Conservation (phyloP, 257 asterid genomes). For the Solanum piurae region DNA sequence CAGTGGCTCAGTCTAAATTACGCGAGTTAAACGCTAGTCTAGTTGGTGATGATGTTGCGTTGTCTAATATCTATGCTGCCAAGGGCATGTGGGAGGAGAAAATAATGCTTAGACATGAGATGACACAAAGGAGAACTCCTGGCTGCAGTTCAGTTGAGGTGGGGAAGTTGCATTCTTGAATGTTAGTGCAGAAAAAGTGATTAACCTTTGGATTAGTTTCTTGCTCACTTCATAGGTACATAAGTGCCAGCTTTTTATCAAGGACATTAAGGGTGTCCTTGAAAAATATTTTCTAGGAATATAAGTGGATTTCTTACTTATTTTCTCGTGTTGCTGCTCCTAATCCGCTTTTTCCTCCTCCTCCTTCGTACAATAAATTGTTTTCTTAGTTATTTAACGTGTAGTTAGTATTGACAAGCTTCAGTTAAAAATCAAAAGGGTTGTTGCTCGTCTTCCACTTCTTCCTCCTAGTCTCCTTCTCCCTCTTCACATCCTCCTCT, state of each 20-base stretch:
- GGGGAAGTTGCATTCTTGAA: conserved; percentile 1
- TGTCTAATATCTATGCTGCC: conserved; percentile 15
- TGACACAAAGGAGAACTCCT: conserved; percentile 10
- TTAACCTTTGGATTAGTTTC: background rate
- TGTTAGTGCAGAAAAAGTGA: background rate
- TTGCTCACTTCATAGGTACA: background rate
- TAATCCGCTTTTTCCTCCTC: background rate
- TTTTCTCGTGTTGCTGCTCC: background rate
- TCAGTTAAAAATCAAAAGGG: background rate
- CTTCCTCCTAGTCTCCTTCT: background rate
- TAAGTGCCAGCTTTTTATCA: background rate
- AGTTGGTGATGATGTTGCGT: conserved; percentile 12
- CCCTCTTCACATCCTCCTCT: background rate
- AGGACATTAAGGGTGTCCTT: background rate
- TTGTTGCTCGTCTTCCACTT: background rate
- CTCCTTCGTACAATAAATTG: background rate
- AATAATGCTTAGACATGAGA: conserved; percentile 6
- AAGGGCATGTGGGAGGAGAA: conserved; percentile 25
- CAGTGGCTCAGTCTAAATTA: background rate
- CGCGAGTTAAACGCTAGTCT: background rate
- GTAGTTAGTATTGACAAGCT: background rate
- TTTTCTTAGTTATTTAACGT: background rate
- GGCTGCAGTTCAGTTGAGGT: conserved; percentile 9
- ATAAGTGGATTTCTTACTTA: background rate
- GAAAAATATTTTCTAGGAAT: background rate